Percentiles rank a stretch among this genome's conserved stretches.
phyloP scores from a whole-genome alignment of 352 stramenopile species.

The Peronospora farinosa region DNA sequence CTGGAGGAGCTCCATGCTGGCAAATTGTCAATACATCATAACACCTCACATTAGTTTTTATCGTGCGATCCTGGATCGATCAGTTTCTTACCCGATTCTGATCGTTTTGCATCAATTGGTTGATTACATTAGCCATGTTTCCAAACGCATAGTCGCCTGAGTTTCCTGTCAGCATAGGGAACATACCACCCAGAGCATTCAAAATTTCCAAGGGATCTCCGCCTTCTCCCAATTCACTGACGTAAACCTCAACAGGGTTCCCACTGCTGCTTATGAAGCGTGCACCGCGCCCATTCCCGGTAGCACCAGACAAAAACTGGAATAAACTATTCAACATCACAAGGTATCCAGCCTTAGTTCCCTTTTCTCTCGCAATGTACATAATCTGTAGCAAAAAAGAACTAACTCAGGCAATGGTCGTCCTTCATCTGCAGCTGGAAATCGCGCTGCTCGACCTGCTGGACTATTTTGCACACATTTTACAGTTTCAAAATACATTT shows the following conservation, averaged over 20 bases:
- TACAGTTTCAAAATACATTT: constrained; percentile 1
- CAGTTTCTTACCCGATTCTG: constrained; percentile 58
- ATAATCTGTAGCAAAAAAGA: background rate
- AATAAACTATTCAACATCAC: constrained; percentile 31
- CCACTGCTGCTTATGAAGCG: constrained; percentile 62
- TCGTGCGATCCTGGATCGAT: background rate
- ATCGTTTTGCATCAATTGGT: constrained; percentile 87
- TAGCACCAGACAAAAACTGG: constrained; percentile 35
- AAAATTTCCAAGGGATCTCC: constrained; percentile 45
- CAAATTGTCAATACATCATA: constrained; percentile 5
- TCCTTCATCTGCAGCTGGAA: constrained; percentile 18
- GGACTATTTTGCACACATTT: constrained; percentile 6
- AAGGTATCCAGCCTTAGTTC: background rate
- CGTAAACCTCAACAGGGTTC: constrained; percentile 69
- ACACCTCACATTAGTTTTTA: constrained; percentile 7
- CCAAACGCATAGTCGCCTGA: constrained; percentile 81
- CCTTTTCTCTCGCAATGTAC: background rate
- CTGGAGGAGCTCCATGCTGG: constrained; percentile 73
- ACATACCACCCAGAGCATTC: constrained; percentile 53
- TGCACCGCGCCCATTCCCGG: constrained; percentile 28
- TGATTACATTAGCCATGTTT: constrained; percentile 79
- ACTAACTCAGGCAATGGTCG: constrained; percentile 28
- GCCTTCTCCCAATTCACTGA: constrained; percentile 48
- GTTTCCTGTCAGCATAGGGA: constrained; percentile 54
- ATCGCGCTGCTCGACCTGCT: constrained; percentile 11